These are phyloP conservation scores for Pseudonitzschia pungens DNA, from an alignment of 108 stramenopile genomes.

Conservation along the genomic window DNA sequence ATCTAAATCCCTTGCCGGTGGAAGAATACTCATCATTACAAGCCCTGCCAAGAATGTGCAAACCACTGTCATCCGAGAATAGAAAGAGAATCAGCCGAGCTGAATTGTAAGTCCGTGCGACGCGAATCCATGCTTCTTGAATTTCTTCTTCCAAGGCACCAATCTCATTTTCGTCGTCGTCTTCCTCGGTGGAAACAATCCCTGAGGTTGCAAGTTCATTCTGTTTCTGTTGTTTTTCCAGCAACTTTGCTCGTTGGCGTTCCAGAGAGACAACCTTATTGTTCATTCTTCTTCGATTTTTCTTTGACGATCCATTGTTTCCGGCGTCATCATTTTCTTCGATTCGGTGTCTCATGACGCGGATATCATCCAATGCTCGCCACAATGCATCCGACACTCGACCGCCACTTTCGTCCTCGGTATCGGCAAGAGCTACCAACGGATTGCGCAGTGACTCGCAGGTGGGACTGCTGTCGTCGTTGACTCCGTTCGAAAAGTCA, in stretches of 20 bases:
- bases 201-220: neutral
- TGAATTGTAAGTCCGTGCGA: constrained; percentile 33
- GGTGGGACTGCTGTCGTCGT: neutral
- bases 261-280: neutral
- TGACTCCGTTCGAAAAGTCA: neutral
- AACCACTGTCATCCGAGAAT: constrained; percentile 13
- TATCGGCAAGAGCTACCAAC: neutral
- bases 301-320: neutral
- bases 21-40: neutral
- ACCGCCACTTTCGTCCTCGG: neutral
- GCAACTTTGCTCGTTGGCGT: neutral
- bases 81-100: constrained; percentile 18
- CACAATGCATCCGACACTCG: neutral
- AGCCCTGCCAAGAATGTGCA: neutral
- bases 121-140: neutral
- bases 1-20: neutral
- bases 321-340: neutral
- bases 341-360: constrained; percentile 2
- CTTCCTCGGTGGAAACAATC: neutral
- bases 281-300: neutral
- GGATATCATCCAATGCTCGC: constrained; percentile 6
- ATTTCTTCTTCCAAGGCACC: neutral
- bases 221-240: constrained; percentile 4
- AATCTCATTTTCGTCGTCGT: neutral
- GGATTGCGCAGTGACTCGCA: neutral